These are phyloP conservation scores for Hyaloscypha hepaticicola DNA, from an alignment of 495 filamentous ascomycete species.

Conservation along the genomic window DNA sequence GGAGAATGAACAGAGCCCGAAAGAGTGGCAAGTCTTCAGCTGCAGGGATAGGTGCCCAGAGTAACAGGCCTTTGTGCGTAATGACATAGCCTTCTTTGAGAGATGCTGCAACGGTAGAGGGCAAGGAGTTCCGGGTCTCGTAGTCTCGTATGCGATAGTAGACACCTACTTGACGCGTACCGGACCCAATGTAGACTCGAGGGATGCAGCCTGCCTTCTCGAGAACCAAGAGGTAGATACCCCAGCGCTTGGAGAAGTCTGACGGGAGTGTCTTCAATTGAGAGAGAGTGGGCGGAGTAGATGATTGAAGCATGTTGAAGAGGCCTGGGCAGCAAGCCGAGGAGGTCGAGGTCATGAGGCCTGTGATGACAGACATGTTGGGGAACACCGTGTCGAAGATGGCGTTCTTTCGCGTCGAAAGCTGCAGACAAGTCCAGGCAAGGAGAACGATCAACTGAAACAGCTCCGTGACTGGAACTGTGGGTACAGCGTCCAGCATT, in stretches of 20 bases:
- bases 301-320: not conserved
- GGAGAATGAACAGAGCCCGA: too few relatives aligned
- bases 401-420: not conserved
- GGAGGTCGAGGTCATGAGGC: not conserved
- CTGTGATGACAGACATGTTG: not conserved
- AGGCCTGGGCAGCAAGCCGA: slow-evolving; percentile 5
- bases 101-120: not conserved
- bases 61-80: slow-evolving; percentile 13
- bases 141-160: not conserved
- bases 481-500: too few relatives aligned
- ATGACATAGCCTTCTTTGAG: slow-evolving; percentile 14
- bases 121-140: not conserved
- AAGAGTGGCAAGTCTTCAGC: too few relatives aligned
- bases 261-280: not conserved
- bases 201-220: slow-evolving; percentile 8
- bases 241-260: slow-evolving; percentile 2
- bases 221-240: slow-evolving; percentile 14
- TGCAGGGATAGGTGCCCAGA: slow-evolving; percentile 10
- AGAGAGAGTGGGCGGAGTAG: slow-evolving; percentile 5
- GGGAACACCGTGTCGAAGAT: slow-evolving; percentile 11
- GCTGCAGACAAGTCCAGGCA: slow-evolving; percentile 12
- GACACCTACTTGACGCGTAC: not conserved
- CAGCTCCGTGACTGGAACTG: too few relatives aligned
- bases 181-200: slow-evolving; percentile 13
- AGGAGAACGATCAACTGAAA: too few relatives aligned